Base-by-base conservation (phyloP, 352 stramenopile genomes). In the Phytophthora chlamydospora region DNA sequence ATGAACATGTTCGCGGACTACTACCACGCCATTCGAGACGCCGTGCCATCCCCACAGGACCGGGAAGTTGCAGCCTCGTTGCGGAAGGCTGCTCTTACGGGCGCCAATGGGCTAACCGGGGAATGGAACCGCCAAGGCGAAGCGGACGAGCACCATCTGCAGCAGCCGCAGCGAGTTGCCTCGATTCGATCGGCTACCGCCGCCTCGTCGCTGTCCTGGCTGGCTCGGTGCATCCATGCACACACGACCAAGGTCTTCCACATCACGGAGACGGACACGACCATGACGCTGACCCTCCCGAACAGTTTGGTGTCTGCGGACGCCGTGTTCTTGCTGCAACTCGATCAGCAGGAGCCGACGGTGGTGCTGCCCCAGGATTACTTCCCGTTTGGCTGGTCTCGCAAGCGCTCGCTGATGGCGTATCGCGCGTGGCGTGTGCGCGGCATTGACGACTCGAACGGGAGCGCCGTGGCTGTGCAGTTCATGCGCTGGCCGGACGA, bases 401-500 rank as follows among this genome's bases (percentile, higher is more conserved):
- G 75, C 4, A 77, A 75, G 60, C 68, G 80, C 11, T 66, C 80
- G 9, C 46, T 91, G 27, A 66, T 88, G 34, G 82, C 80, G 13
- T 88, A 91, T 45, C 79, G 82, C 24, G 79, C 82, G 4, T 89
- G 82, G 82, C 79, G 82, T 31, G 73, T 87, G 17, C 73, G 78
- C 35, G 71, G 68, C 35, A 75, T 87, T 27, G 66, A 53, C 31
- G 77, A 84, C 56, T 62, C 72, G 54, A 82, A 78, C 57, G 73
- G 73, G 34, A 85, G 76, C 21, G 70, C 71, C 0, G 63, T 88
- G 9, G 77, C 71, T 0, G 71, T 88, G 33, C 73, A 88, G 36
- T 80, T 80, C 45, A 90, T 91, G 82, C 73, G 78, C 53, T 91
- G 82, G 82, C 79, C 82, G 4, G 69, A 79, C n/a, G 58, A 59